Conservation (phyloP, 164 flowering plant species). For the Buxus sempervirens region DNA sequence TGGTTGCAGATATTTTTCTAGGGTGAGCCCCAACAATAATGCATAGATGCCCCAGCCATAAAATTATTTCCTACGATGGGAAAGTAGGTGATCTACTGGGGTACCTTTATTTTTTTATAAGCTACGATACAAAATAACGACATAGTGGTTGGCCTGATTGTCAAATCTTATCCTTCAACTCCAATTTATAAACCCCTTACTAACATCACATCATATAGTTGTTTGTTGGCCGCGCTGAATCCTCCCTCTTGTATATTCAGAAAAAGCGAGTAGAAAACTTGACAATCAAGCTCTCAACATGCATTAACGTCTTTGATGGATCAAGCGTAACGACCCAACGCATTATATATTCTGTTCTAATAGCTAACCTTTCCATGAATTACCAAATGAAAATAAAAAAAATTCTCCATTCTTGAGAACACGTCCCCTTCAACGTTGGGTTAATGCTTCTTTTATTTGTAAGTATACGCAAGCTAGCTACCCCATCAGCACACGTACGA, state of each 20-base stretch:
- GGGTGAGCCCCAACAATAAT: too few relatives aligned
- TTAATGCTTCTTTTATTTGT: too few relatives aligned
- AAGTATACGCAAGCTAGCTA: too few relatives aligned
- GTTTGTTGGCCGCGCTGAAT: not conserved
- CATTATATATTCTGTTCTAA: not conserved
- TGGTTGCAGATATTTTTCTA: too few relatives aligned
- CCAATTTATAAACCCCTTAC: too few relatives aligned
- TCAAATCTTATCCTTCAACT: not conserved
- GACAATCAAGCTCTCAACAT: slow-evolving; percentile 8
- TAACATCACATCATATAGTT: slow-evolving; percentile 4
- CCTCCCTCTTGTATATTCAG: not conserved
- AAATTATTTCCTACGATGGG: too few relatives aligned
- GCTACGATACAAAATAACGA: not conserved
- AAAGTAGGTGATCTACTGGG: too few relatives aligned
- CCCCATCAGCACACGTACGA: too few relatives aligned
- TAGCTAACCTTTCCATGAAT: not conserved
- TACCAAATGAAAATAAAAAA: not conserved
- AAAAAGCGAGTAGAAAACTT: slow-evolving; percentile 7
- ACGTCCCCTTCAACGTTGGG: too few relatives aligned
- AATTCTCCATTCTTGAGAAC: too few relatives aligned
- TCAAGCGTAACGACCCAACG: slow-evolving; percentile 23
- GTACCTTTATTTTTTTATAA: too few relatives aligned
- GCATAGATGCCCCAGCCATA: too few relatives aligned
- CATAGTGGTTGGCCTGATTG: slow-evolving; percentile 9
- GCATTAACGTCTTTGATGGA: slow-evolving; percentile 12